Percentiles rank a stretch among this genome's conserved stretches.
Evolutionary conservation across 192 early-diverging fungal genomes (phyloP).

Genomic region (Umbelopsis sp.): DNA sequence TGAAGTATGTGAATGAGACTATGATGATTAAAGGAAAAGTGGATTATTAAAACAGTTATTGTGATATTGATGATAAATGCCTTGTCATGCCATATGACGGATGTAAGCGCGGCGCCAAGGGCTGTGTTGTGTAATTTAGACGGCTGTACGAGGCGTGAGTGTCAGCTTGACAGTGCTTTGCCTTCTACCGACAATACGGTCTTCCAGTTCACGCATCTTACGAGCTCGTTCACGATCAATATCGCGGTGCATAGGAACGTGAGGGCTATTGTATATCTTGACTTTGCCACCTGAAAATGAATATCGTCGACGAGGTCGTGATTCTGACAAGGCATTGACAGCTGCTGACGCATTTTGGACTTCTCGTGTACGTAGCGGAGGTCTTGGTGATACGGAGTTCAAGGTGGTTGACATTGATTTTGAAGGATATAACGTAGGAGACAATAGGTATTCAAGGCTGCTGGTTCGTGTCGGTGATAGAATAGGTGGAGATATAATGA

Average conservation of each 20-base stretch:
- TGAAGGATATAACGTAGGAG: not conserved
- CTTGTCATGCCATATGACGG: too few relatives aligned
- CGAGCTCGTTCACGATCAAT: slow-evolving; percentile 2
- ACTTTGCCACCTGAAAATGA: slow-evolving; percentile 6
- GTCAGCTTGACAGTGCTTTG: slow-evolving; percentile 36
- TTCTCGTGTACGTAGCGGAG: not conserved
- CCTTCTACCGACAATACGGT: slow-evolving; percentile 32
- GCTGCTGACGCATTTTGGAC: not conserved
- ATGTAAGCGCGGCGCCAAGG: not conserved
- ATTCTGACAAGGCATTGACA: not conserved
- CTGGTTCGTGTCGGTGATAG: not conserved
- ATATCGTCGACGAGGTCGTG: slow-evolving; percentile 2
- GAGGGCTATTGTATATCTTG: slow-evolving; percentile 9
- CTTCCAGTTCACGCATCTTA: slow-evolving; percentile 26
- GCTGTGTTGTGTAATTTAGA: not conserved
- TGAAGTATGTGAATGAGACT: not conserved
- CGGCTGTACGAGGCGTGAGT: slow-evolving; percentile 29
- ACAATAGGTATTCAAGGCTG: not conserved
- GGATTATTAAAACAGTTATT: too few relatives aligned
- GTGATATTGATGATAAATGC: too few relatives aligned
- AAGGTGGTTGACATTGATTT: slow-evolving; percentile 1
- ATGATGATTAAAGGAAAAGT: too few relatives aligned
- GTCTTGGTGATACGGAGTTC: slow-evolving; percentile 10
- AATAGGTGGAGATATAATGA: slow-evolving; percentile 5
- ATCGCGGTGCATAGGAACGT: slow-evolving; percentile 9